Percentiles rank a stretch among this genome's conserved stretches.
Evolutionary conservation across 495 filamentous ascomycete genomes (phyloP).

Genomic region (Evernia prunastri): DNA sequence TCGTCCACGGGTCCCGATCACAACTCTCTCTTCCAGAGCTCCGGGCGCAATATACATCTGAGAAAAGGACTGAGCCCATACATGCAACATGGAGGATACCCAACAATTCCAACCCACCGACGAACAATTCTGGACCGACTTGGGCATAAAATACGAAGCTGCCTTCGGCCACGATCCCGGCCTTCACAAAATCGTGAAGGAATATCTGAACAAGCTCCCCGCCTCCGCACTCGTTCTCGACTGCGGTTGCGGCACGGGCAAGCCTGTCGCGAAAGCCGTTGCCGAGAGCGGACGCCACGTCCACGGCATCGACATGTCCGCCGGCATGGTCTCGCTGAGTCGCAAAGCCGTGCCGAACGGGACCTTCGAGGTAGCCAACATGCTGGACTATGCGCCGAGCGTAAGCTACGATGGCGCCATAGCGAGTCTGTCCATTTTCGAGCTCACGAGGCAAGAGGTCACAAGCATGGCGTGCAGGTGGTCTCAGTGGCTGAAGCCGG

Average conservation of each 20-base stretch:
- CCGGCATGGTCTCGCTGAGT: constrained; percentile 32
- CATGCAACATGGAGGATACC: background rate
- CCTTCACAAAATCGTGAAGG: constrained; percentile 14
- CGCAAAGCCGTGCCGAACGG: constrained; percentile 30
- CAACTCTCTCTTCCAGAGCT: no score
- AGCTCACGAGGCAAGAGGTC: constrained; percentile 19
- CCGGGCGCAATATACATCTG: background rate
- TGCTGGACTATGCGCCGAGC: constrained; percentile 27
- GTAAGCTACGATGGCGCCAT: constrained; percentile 19
- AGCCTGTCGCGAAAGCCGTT: constrained; percentile 32
- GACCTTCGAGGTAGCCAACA: constrained; percentile 30
- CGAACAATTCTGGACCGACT: constrained; percentile 47
- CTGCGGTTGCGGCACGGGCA: constrained; percentile 46
- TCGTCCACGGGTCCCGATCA: no score
- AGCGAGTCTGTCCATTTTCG: constrained; percentile 25
- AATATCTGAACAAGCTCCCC: constrained; percentile 19
- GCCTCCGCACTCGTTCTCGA: constrained; percentile 30
- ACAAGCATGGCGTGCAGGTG: constrained; percentile 19
- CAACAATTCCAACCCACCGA: background rate
- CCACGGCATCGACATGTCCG: constrained; percentile 35
- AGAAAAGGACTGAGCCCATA: background rate
- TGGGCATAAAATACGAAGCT: constrained; percentile 29
- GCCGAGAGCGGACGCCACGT: constrained; percentile 31
- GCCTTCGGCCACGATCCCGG: constrained; percentile 30
- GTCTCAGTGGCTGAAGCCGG: constrained; percentile 23